Evolutionary conservation across 306 rosid species (phyloP), one percentile per base, ranked within the genome.

Genomic region (Cicer arietinum): DNA sequence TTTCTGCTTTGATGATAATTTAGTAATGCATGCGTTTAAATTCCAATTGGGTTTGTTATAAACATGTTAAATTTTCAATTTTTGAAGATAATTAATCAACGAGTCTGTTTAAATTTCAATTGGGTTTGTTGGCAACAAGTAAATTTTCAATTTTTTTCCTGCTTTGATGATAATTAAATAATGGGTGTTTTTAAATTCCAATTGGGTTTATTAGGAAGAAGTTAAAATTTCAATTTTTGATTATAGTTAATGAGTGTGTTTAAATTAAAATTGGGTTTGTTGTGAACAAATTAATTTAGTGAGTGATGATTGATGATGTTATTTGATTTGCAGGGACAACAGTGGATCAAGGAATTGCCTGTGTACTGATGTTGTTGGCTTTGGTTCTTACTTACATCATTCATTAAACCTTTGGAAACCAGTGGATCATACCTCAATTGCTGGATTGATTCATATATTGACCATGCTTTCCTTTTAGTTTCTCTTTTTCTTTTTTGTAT

Each of bases 321-420:
- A 16, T 83, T 82, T 73, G 53, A 10, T 52, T 30, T 51, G 64
- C 78, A 85, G 89, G 86, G 45, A 73, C 71, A 60, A 39, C 89
- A 17, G 20, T 85, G 66, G 89, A 85, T 59, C 86, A 85, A 79
- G 86, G 84, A 65, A 65, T 85, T 67, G 89, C 89, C 0, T 85
- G 77, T 57, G 46, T 76, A 74, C 72, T 82, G 60, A 85, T 85
- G 89, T 5, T 85, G 17, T 41, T 85, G 78, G 89, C 89, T 61
- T 30, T 85, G 52, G 68, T 70, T 0, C 88, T 90, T 40, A 90
- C 93, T 69, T 90, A 87, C 74, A 82, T 90, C 69, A 87, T 88
- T 46, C 93, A 90, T 65, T 88, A 74, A 53, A 14, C 42, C 47
- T 72, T 73, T 43, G 77, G 74, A 54, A 65, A 13, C 43, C 6